Conservation (phyloP, 345 rosid genomes). For the Nasturtium officinale region DNA sequence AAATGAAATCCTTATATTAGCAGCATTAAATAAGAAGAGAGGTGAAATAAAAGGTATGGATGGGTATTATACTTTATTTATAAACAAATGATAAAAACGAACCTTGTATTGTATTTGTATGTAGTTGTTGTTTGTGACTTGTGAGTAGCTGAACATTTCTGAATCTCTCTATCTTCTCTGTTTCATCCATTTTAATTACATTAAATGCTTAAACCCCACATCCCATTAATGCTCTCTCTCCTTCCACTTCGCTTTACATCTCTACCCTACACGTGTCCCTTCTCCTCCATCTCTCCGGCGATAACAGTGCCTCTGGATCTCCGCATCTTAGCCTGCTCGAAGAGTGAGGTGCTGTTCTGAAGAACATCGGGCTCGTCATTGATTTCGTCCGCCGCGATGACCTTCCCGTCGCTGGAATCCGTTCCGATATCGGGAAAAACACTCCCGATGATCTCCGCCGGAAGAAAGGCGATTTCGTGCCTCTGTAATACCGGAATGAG, state of each 20-base stretch:
- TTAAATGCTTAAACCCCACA: conserved; percentile 60
- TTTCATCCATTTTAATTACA: conserved; percentile 55
- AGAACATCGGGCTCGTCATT: conserved; percentile 81
- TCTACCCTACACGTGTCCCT: conserved; percentile 64
- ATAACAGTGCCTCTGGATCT: conserved; percentile 92
- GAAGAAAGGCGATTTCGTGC: conserved; percentile 73
- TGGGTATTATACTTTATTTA: too few species aligned
- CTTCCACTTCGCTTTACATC: conserved; percentile 44
- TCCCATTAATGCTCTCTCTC: conserved; percentile 47
- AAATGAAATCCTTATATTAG: conserved; percentile 31
- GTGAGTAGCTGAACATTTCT: conserved; percentile 27
- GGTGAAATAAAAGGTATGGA: conserved; percentile 6
- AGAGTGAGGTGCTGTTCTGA: conserved; percentile 56
- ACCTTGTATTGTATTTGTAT: too few species aligned
- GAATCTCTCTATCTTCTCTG: conserved; percentile 39
- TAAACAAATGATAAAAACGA: conserved; percentile 14
- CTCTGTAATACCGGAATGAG: conserved; percentile 69
- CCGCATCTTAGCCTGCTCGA: conserved; percentile 94
- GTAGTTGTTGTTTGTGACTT: too few species aligned
- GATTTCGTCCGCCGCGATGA: conserved; percentile 73
- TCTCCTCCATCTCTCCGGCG: conserved; percentile 90
- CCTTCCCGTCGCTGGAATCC: conserved; percentile 57
- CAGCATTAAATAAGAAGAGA: conserved; percentile 27
- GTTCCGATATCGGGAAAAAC: conserved; percentile 75
- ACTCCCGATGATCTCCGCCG: conserved; percentile 55